Conservation (phyloP, 306 rosid species). For the Glycine soja region DNA sequence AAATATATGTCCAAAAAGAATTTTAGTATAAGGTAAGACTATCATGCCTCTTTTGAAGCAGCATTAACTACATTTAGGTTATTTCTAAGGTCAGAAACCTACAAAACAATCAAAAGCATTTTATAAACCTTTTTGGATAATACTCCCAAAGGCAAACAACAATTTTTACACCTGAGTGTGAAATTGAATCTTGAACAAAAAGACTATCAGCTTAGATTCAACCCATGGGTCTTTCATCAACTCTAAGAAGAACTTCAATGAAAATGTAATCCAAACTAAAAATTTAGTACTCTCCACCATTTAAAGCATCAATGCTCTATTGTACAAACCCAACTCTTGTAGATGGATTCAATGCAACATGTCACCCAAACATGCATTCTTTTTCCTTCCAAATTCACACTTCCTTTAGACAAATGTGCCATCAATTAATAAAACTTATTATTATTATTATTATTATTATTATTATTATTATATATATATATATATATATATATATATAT, state of each 20-base stretch:
- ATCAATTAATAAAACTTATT: too few relatives aligned
- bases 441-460: too few relatives aligned
- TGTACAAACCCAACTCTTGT: background rate
- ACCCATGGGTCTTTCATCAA: background rate
- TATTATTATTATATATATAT: too few relatives aligned
- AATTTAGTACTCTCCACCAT: background rate
- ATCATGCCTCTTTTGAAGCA: background rate
- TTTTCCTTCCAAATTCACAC: too few relatives aligned
- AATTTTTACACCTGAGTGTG: background rate
- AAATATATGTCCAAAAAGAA: background rate
- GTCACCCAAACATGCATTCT: too few relatives aligned
- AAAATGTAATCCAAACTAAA: background rate
- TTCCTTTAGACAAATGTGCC: too few relatives aligned
- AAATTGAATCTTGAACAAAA: background rate
- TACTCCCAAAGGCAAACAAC: background rate
- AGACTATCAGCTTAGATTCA: background rate
- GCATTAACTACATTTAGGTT: background rate
- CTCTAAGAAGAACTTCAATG: background rate
- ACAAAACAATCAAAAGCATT: background rate
- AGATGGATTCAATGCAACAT: background rate
- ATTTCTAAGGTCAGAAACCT: slow-evolving; percentile 12
- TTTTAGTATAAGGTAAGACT: background rate
- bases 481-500: too few relatives aligned
- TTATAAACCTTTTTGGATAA: background rate
- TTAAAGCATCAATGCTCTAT: background rate